These are phyloP conservation scores for Coprinopsis sp. DNA, from an alignment of 768 basidiomycete genomes.

Conservation along the genomic window DNA sequence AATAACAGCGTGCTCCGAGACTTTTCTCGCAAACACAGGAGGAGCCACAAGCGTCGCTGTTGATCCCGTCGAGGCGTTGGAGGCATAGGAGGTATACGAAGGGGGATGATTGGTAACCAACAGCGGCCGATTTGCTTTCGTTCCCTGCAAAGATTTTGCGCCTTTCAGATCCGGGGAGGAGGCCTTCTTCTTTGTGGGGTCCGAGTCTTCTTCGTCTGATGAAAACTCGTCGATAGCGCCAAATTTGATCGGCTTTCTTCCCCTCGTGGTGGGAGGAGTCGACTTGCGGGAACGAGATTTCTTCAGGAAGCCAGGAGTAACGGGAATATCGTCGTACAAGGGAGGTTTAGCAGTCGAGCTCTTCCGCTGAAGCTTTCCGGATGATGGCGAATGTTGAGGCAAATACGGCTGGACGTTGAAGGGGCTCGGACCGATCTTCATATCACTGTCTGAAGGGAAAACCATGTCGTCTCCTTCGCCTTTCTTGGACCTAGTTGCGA, in stretches of 20 bases:
- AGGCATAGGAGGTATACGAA: constrained; percentile 20
- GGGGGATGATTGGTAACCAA: constrained; percentile 10
- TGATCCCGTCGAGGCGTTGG: no score
- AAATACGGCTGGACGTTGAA: constrained; percentile 6
- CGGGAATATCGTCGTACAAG: background rate
- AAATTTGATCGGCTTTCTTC: constrained; percentile 31
- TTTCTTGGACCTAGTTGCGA: background rate
- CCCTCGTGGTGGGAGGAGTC: constrained; percentile 8
- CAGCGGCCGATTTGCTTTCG: background rate
- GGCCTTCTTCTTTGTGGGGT: constrained; percentile 11
- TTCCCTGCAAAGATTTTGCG: constrained; percentile 10
- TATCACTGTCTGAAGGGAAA: constrained; percentile 16
- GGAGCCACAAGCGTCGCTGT: constrained; percentile 29
- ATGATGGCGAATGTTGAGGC: background rate
- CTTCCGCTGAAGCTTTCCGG: background rate
- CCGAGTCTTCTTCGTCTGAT: constrained; percentile 30
- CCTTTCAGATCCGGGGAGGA: no score
- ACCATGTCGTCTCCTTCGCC: constrained; percentile 18
- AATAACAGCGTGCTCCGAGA: constrained; percentile 2
- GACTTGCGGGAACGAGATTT: constrained; percentile 18
- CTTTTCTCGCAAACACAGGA: constrained; percentile 9
- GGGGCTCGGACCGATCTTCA: constrained; percentile 9
- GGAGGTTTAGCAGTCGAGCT: background rate
- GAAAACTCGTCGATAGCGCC: constrained; percentile 19
- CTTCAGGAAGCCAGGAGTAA: constrained; percentile 16